These are phyloP conservation scores for Malus sylvestris DNA, from an alignment of 306 rosid genomes.

Conservation along the genomic window DNA sequence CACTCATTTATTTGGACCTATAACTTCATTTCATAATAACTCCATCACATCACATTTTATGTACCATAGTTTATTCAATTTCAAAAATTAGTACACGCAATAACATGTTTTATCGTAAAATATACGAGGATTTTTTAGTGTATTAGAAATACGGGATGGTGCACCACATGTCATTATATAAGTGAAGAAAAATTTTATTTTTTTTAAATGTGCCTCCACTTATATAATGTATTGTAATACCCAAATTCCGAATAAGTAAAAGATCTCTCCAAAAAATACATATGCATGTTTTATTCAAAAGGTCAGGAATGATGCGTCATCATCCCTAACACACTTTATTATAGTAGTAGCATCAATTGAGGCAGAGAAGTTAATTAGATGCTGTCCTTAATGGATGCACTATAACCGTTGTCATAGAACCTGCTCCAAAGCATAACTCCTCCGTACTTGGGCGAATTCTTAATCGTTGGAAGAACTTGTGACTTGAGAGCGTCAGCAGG, in stretches of 20 bases:
- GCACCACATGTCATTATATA: no score
- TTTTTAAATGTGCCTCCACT: no score
- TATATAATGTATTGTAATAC: no score
- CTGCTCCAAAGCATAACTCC: conserved; percentile 67
- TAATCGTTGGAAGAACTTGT: conserved; percentile 43
- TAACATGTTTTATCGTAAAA: background rate
- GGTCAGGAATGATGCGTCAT: no score
- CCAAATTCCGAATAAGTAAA: accelerated
- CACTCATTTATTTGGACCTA: no score
- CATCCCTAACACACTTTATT: background rate
- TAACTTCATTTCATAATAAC: no score
- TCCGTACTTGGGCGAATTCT: conserved; percentile 40
- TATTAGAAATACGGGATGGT: no score
- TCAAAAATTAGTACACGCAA: background rate
- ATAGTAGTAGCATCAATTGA: no score
- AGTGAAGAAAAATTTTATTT: accelerated
- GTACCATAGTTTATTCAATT: background rate
- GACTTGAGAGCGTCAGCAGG: conserved; percentile 26
- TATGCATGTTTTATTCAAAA: no score
- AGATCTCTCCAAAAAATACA: no score
- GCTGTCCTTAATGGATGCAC: conserved; percentile 21
- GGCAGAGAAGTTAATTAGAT: background rate
- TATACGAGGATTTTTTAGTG: accelerated
- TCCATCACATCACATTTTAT: no score
- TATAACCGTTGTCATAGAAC: conserved; percentile 27